phyloP scores from a whole-genome alignment of 2,329 filamentous ascomycete species.

The Diplodia mutila region DNA sequence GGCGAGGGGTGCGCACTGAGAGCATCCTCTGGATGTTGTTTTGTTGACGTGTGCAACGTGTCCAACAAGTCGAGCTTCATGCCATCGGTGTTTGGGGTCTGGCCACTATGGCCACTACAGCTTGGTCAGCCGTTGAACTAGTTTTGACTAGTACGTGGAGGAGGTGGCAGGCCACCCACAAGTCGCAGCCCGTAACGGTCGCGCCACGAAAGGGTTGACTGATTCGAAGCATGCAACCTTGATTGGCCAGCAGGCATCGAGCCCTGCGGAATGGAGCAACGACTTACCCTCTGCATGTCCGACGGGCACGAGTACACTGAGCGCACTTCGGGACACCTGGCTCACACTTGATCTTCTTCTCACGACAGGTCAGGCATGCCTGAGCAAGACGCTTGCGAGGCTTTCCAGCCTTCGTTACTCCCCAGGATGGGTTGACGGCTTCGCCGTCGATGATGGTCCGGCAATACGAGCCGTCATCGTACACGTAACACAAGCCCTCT shows the following conservation, averaged over 20 bases:
- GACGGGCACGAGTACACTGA: slow-evolving; percentile 89
- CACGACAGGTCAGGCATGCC: slow-evolving; percentile 88
- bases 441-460: slow-evolving; percentile 85
- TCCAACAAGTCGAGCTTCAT: slow-evolving; percentile 11
- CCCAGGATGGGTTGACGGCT: slow-evolving; percentile 87
- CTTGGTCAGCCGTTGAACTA: slow-evolving; percentile 22
- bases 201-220: neutral
- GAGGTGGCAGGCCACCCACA: neutral
- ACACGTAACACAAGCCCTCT: slow-evolving; percentile 82
- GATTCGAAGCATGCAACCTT: neutral
- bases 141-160: neutral
- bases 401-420: slow-evolving; percentile 91
- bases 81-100: slow-evolving; percentile 18
- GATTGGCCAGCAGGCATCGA: neutral
- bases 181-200: neutral
- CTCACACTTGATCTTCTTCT: slow-evolving; percentile 98
- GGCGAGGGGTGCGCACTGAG: slow-evolving; percentile 4
- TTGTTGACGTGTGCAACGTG: neutral
- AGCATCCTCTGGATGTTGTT: slow-evolving; percentile 4
- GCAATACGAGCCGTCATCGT: slow-evolving; percentile 82
- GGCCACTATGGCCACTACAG: slow-evolving; percentile 11
- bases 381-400: slow-evolving; percentile 88
- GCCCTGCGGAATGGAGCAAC: neutral
- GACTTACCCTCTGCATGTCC: slow-evolving; percentile 71
- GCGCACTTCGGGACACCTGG: slow-evolving; percentile 85